Percentiles rank a stretch among this genome's conserved stretches.
These are phyloP conservation scores for Austroboletus novae-zelandiae DNA, from an alignment of 1,284 basidiomycete species.

Conservation along the genomic window DNA sequence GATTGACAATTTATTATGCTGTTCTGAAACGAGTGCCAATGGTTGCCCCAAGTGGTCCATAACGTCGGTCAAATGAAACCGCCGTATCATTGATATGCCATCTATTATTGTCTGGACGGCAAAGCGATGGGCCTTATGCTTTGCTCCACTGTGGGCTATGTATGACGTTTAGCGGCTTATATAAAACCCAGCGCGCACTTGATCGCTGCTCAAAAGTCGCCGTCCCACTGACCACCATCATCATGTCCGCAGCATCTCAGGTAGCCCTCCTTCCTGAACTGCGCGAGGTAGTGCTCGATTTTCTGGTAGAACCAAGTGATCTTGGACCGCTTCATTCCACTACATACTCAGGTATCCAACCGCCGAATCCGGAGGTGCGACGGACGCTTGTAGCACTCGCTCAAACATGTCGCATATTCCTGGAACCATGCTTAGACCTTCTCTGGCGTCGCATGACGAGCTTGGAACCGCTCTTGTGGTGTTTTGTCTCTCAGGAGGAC, in stretches of 20 bases:
- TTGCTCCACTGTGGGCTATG: no score
- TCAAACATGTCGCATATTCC: neutral
- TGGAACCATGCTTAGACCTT: neutral
- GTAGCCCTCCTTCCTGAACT: neutral
- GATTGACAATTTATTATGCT: no score
- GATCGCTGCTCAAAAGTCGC: no score
- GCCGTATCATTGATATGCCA: no score
- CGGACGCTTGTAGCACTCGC: neutral
- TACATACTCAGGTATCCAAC: neutral
- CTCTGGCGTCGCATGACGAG: constrained; percentile 1
- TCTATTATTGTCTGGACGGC: no score
- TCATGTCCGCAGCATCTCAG: neutral
- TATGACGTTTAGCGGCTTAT: no score
- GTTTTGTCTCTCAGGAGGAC: neutral
- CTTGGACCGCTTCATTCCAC: neutral
- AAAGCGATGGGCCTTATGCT: no score
- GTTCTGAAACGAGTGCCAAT: no score
- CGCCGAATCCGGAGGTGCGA: neutral
- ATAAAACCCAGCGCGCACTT: no score
- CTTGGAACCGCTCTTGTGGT: neutral
- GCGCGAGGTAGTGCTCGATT: neutral
- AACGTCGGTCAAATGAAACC: no score
- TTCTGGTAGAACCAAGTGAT: neutral
- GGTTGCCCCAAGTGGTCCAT: no score
- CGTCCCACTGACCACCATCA: no score